Evolutionary conservation across 2,329 filamentous ascomycete genomes (phyloP).

Genomic region (Fonsecaea erecta): DNA sequence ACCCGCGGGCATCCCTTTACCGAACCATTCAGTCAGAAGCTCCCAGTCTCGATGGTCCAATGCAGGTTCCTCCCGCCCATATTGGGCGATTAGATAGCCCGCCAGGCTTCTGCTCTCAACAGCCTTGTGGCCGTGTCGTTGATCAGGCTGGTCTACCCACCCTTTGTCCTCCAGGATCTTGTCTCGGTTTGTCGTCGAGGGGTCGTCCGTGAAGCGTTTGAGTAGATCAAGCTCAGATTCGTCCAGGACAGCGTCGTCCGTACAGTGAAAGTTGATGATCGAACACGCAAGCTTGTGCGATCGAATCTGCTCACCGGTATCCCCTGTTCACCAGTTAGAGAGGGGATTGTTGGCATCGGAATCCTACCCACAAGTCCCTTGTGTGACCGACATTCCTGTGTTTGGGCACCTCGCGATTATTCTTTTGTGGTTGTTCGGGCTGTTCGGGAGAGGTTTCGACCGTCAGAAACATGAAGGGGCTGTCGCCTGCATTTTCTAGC

Average conservation of each 20-base stretch:
- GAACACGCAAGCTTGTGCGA: slow-evolving; percentile 31
- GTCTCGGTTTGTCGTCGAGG: slow-evolving; percentile 21
- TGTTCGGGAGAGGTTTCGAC: not conserved
- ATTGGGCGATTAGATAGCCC: slow-evolving; percentile 24
- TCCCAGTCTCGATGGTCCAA: slow-evolving; percentile 31
- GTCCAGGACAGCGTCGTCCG: slow-evolving; percentile 30
- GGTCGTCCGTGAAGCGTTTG: slow-evolving; percentile 25
- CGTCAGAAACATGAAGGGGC: not conserved
- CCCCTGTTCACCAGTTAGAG: slow-evolving; percentile 15
- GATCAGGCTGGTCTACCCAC: slow-evolving; percentile 23
- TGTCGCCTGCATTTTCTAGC: not conserved
- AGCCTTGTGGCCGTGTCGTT: slow-evolving; percentile 9
- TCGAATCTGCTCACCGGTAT: slow-evolving; percentile 32
- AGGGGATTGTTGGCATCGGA: not conserved
- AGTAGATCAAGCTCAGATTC: slow-evolving; percentile 20
- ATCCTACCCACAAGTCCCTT: slow-evolving; percentile 22
- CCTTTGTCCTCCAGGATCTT: slow-evolving; percentile 21
- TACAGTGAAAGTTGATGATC: slow-evolving; percentile 31
- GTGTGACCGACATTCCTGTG: slow-evolving; percentile 22
- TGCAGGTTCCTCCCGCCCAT: slow-evolving; percentile 25
- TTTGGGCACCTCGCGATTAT: not conserved
- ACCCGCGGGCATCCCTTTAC: slow-evolving; percentile 26
- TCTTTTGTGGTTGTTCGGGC: not conserved
- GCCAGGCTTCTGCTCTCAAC: slow-evolving; percentile 16
- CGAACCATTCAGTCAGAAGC: slow-evolving; percentile 28